A percentile compares a stretch with the other conserved stretches of the same genome.
These are phyloP conservation scores for Aspergillus sojae DNA, from an alignment of 2,329 filamentous ascomycete species.

Conservation along the genomic window DNA sequence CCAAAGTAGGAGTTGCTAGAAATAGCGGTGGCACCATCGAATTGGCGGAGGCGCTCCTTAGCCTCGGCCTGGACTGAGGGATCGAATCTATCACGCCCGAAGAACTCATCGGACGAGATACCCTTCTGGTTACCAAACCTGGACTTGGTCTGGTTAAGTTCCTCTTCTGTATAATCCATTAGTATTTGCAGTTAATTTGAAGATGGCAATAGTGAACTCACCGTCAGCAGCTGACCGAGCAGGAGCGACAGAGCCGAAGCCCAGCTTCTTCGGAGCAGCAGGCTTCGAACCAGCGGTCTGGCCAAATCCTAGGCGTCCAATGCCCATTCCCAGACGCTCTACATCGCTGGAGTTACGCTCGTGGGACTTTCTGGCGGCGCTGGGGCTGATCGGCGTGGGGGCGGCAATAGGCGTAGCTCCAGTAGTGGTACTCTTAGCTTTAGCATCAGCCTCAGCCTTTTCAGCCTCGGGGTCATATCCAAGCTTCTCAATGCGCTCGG, in stretches of 20 bases:
- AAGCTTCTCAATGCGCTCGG: constrained; percentile 90
- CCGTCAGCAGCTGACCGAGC: constrained; percentile 71
- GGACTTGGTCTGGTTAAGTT: constrained; percentile 77
- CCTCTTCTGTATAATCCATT: constrained; percentile 59
- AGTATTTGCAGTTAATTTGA: constrained; percentile 6
- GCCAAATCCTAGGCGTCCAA: constrained; percentile 83
- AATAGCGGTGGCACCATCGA: constrained; percentile 89
- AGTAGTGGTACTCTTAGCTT: constrained; percentile 40
- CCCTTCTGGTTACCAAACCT: constrained; percentile 94
- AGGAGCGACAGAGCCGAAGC: constrained; percentile 83
- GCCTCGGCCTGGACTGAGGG: constrained; percentile 79
- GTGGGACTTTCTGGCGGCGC: constrained; percentile 54
- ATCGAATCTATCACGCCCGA: constrained; percentile 86
- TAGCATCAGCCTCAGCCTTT: constrained; percentile 50
- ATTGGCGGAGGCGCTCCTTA: constrained; percentile 82
- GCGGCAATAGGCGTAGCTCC: constrained; percentile 67
- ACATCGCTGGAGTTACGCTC: constrained; percentile 72
- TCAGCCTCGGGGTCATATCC: constrained; percentile 95
- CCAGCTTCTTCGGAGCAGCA: constrained; percentile 72
- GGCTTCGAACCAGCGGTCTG: constrained; percentile 70
- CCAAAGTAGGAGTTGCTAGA: constrained; percentile 98
- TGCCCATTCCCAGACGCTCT: constrained; percentile 86
- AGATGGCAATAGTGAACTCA: constrained; percentile 43
- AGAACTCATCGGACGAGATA: constrained; percentile 98
- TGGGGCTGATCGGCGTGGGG: constrained; percentile 75